Evolutionary conservation across 75 land plant species (phyloP).

Genomic region (Larix kaempferi): DNA sequence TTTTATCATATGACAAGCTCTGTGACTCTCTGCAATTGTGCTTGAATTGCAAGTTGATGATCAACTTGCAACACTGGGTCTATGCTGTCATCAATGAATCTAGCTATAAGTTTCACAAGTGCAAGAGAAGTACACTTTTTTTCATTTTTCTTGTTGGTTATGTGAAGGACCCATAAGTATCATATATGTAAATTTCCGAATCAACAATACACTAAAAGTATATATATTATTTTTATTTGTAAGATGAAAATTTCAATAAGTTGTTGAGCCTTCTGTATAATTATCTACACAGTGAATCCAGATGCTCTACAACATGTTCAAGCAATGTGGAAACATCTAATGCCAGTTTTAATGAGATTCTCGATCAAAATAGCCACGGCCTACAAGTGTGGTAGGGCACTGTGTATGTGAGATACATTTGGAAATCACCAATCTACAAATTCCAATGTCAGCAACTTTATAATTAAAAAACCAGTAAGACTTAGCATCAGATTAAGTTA

Average conservation of each 20-base stretch:
- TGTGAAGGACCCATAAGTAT: conserved; percentile 26
- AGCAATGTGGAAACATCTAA: too few relatives aligned
- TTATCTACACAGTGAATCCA: too few relatives aligned
- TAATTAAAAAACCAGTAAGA: too few relatives aligned
- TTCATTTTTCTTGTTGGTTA: too few relatives aligned
- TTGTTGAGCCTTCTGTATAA: too few relatives aligned
- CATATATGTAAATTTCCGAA: conserved; percentile 35
- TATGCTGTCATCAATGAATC: conserved; percentile 22
- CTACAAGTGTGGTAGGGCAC: conserved; percentile 20
- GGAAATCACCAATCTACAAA: neutral
- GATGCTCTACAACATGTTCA: too few relatives aligned
- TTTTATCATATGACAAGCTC: conserved; percentile 57
- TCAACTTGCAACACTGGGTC: conserved; percentile 9
- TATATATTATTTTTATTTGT: neutral
- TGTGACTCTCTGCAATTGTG: conserved; percentile 18
- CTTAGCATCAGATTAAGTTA: too few relatives aligned
- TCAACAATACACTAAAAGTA: conserved; percentile 17
- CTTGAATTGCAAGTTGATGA: neutral
- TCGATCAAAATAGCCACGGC: conserved; percentile 23
- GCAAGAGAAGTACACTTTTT: conserved; percentile 29
- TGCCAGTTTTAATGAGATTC: too few relatives aligned
- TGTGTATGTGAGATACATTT: conserved; percentile 12
- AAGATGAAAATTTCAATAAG: too few relatives aligned
- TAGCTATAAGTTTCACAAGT: conserved; percentile 17
- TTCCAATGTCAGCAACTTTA: too few relatives aligned